Evolutionary conservation across 345 rosid genomes (phyloP), one percentile per base, ranked within the genome.

Genomic region (sweet orange (Citrus sinensis)): DNA sequence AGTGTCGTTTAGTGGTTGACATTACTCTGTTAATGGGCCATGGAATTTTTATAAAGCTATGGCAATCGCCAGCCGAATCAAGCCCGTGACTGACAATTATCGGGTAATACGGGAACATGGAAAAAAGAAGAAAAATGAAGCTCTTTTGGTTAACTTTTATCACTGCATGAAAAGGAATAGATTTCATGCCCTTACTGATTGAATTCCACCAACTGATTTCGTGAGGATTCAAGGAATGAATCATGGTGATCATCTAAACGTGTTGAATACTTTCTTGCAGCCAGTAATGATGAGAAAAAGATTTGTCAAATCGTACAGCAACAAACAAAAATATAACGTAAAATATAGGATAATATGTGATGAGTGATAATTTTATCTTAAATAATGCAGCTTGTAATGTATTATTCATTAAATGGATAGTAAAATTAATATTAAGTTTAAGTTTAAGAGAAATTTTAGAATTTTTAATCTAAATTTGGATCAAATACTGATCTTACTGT

Each of bases 71-170:
- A 49, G 62, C 62, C 1, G 6, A 42, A 55, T 63, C 11, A 22
- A 82, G 77, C 11, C 82, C 82, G 85, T 82, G 85, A 82, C 74
- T 78, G 49, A 34, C 35, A 64, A 70, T 69, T 56, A 46, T 46
- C 51, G 1, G 51, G 51, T 46, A 61, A 56, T 19, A 61, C 24
- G 56, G 67, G 7, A 32, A 65, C 73, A 65, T 65, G 77, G 46
- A 49, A 71, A 70, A 73, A 46, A 17, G 19, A 54, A 54, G 40
- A 9, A 34, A 79, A 27, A 22, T 9, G 60, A 67, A 9, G 68
- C 10, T 22, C 17, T 65, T 68, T 59, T 65, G 3, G 13, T 76
- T 29, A 29, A 49, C 70, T 25, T 56, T 40, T 19, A 56, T 39
- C 39, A 32, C 27, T 24, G 27, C 9, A 6, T 9, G 1, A 55